Conservation (phyloP, 2,329 filamentous ascomycete species). For the Chaetothyriales sp. region DNA sequence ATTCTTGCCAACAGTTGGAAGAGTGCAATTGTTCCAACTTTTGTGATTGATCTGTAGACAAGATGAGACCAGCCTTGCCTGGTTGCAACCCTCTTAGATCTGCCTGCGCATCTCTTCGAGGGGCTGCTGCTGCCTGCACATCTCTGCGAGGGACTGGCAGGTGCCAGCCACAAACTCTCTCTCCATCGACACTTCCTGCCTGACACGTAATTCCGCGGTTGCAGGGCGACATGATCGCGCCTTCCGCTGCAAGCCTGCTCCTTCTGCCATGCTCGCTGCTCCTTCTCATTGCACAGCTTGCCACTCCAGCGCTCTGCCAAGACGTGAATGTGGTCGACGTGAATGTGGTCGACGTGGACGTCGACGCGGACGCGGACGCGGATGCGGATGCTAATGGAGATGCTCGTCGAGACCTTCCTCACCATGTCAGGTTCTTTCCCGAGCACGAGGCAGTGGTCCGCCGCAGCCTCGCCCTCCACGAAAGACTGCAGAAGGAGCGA, state of each 20-base stretch:
- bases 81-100: too few species aligned
- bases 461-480: slow-evolving; percentile 21
- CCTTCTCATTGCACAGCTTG: slow-evolving; percentile 3
- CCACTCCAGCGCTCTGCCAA: slow-evolving; percentile 2
- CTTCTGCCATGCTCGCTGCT: slow-evolving; percentile 8
- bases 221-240: background rate
- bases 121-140: too few species aligned
- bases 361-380: background rate
- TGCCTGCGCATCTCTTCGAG: too few species aligned
- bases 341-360: too few species aligned
- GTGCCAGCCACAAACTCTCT: background rate
- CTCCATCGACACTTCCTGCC: background rate
- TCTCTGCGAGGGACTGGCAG: too few species aligned
- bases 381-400: background rate
- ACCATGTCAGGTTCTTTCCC: slow-evolving; percentile 17
- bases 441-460: slow-evolving; percentile 17
- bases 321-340: slow-evolving; percentile 1
- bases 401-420: slow-evolving; percentile 17
- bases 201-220: background rate
- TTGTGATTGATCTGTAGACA: background rate
- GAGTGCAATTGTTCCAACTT: background rate
- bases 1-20: background rate
- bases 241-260: slow-evolving; percentile 7
- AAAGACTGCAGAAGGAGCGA: slow-evolving; percentile 18
- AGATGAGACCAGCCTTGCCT: background rate